A percentile compares a stretch with the other conserved stretches of the same genome.
Evolutionary conservation across 768 basidiomycete species (phyloP).

Genomic region (Leccinum pellstonianum): DNA sequence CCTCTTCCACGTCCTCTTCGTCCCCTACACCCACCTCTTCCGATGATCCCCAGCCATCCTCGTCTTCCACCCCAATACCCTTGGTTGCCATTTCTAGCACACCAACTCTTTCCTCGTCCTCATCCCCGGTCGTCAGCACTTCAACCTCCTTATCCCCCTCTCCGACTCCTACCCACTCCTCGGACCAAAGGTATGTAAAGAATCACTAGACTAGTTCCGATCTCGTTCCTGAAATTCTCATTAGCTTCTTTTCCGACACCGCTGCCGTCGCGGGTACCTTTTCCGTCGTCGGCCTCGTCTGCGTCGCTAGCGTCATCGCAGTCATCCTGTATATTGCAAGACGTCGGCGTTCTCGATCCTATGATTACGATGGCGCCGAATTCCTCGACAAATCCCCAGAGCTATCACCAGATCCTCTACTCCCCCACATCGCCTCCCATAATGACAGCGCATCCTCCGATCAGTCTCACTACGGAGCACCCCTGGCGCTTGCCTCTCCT

Average conservation of each 20-base stretch:
- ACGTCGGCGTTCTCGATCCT: constrained; percentile 27
- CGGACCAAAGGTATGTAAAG: constrained; percentile 24
- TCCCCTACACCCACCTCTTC: background rate
- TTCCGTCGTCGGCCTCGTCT: constrained; percentile 39
- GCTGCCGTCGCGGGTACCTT: constrained; percentile 49
- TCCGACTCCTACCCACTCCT: constrained; percentile 9
- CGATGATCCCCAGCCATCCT: background rate
- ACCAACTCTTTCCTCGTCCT: background rate
- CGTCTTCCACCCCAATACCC: background rate
- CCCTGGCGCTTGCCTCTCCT: constrained; percentile 16
- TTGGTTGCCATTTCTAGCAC: background rate
- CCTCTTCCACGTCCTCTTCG: constrained; percentile 6
- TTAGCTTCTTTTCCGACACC: constrained; percentile 47
- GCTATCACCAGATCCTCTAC: constrained; percentile 9
- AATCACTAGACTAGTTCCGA: background rate
- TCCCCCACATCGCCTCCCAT: constrained; percentile 3
- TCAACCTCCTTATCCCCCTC: constrained; percentile 12
- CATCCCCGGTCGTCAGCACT: background rate
- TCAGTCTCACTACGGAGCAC: constrained; percentile 21
- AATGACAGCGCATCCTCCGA: constrained; percentile 24
- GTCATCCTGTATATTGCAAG: constrained; percentile 28
- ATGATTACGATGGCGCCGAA: constrained; percentile 30
- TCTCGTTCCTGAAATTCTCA: background rate
- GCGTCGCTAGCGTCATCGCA: constrained; percentile 32
- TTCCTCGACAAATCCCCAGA: constrained; percentile 26